Conservation (phyloP, 768 basidiomycete genomes). For the Boletus rubescentipes region DNA sequence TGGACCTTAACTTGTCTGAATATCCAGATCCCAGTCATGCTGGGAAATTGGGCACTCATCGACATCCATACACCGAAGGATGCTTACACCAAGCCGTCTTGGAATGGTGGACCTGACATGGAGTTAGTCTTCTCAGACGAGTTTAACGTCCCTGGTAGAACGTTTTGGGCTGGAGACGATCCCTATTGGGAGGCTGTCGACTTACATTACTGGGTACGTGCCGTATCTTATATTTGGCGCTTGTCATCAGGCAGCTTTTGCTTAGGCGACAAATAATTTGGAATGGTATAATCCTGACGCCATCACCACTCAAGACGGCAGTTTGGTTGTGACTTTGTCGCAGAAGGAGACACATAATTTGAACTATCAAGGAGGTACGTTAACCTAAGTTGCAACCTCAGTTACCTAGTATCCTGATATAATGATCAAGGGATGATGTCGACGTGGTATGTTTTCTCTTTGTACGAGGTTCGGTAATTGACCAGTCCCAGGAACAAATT, state of each 20-base stretch:
- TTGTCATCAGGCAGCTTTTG: constrained; percentile 31
- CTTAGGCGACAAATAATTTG: constrained; percentile 44
- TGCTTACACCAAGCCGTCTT: constrained; percentile 52
- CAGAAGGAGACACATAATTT: constrained; percentile 45
- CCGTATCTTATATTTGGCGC: constrained; percentile 22
- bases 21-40: constrained; percentile 52
- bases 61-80: constrained; percentile 59
- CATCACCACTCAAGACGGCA: constrained; percentile 50
- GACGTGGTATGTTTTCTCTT: constrained; percentile 32
- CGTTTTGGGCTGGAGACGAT: constrained; percentile 82
- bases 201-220: constrained; percentile 42
- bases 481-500: constrained; percentile 71
- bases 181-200: constrained; percentile 74
- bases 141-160: constrained; percentile 71
- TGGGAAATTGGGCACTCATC: constrained; percentile 55
- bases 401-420: constrained; percentile 29
- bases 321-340: constrained; percentile 50
- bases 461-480: constrained; percentile 1
- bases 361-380: constrained; percentile 42
- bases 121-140: constrained; percentile 78
- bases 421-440: constrained; percentile 50
- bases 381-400: constrained; percentile 11
- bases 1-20: not conserved
- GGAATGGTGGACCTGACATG: constrained; percentile 56
- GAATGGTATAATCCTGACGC: constrained; percentile 60